A percentile compares a stretch with the other conserved stretches of the same genome.
phyloP scores from a whole-genome alignment of 1,284 basidiomycete species.

The Trichosporon sp. region DNA sequence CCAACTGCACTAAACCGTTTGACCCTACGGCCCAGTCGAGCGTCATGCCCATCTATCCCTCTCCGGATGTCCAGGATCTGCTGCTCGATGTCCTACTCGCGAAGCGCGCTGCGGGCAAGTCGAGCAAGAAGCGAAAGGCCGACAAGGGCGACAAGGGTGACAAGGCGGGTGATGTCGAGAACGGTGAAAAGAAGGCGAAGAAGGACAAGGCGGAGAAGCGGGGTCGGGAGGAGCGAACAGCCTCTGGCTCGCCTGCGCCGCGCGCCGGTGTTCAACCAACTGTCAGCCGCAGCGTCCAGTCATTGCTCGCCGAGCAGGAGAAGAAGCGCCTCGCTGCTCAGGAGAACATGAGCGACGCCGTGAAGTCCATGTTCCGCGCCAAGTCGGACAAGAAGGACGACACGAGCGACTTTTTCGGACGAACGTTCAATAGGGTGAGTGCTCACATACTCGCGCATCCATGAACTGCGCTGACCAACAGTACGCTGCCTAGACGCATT shows the following conservation, averaged over 20 bases:
- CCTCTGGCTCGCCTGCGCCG: constrained; percentile 19
- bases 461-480: constrained; percentile 25
- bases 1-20: constrained; percentile 53
- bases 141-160: constrained; percentile 36
- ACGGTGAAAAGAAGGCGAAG: constrained; percentile 22
- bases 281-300: constrained; percentile 43
- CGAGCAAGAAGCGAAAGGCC: constrained; percentile 46
- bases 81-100: constrained; percentile 48
- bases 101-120: constrained; percentile 47
- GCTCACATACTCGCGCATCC: neutral
- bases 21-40: constrained; percentile 38
- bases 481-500: constrained; percentile 27
- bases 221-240: constrained; percentile 30
- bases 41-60: constrained; percentile 52
- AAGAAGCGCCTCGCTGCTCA: constrained; percentile 50
- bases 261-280: constrained; percentile 18
- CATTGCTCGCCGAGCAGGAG: constrained; percentile 55
- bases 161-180: constrained; percentile 6
- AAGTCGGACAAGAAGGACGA: constrained; percentile 43
- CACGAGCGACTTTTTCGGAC: constrained; percentile 55
- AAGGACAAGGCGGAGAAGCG: constrained; percentile 29
- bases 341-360: constrained; percentile 56
- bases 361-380: constrained; percentile 54
- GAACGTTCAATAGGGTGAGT: constrained; percentile 56
- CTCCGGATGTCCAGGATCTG: constrained; percentile 46